phyloP scores from a whole-genome alignment of 192 early-diverging fungal species.

The Chytriomyces hyalinus region DNA sequence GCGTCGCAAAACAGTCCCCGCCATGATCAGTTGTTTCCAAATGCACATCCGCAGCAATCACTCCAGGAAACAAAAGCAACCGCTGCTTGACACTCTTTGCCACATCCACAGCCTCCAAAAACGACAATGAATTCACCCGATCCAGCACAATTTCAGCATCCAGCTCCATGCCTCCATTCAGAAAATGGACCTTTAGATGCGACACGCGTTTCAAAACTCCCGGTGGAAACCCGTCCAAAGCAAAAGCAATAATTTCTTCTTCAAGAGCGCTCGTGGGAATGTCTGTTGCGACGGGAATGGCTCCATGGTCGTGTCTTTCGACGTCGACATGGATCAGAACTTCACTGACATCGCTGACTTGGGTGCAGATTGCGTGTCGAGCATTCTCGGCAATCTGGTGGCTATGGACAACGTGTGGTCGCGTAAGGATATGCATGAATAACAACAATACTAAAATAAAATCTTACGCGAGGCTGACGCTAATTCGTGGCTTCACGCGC shows the following conservation, averaged over 20 bases:
- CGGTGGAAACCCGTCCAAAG: conserved; percentile 31
- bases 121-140: background rate
- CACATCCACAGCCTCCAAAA: conserved; percentile 17
- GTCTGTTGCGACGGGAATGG: conserved; percentile 18
- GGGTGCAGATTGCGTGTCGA: conserved; percentile 32
- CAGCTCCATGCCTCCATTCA: conserved; percentile 36
- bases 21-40: conserved; percentile 26
- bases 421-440: background rate
- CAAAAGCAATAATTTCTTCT: conserved; percentile 18
- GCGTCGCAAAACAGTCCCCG: background rate
- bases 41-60: conserved; percentile 34
- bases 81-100: background rate
- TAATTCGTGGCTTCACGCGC: conserved; percentile 55
- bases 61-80: conserved; percentile 19
- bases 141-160: conserved; percentile 29
- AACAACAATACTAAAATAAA: conserved; percentile 8
- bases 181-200: conserved; percentile 40
- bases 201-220: conserved; percentile 21
- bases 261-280: conserved; percentile 31
- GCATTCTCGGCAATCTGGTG: conserved; percentile 45
- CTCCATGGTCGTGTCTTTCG: conserved; percentile 30
- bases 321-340: conserved; percentile 48
- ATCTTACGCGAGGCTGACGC: conserved; percentile 44
- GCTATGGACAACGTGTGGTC: conserved; percentile 29
- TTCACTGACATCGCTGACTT: conserved; percentile 32